Percentiles rank a stretch among this genome's conserved stretches.
phyloP scores from a whole-genome alignment of 257 asterid species.

The Haberlea rhodopensis region DNA sequence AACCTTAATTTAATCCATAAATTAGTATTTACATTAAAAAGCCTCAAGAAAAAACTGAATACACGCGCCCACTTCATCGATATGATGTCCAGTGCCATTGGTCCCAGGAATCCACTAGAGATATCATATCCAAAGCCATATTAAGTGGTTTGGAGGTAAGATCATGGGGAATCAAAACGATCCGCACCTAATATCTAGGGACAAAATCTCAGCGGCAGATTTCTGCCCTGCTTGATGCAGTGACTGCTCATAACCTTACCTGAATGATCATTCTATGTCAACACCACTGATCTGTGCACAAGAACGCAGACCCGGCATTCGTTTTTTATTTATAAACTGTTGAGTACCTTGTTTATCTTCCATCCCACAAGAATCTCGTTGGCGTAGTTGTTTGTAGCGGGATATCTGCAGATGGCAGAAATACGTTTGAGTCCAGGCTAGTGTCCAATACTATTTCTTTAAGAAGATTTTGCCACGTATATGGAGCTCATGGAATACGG shows the following conservation, averaged over 20 bases:
- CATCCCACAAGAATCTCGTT: too few species aligned
- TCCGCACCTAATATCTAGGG: not conserved
- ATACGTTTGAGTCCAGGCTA: too few species aligned
- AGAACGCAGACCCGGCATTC: too few species aligned
- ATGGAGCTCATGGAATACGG: too few species aligned
- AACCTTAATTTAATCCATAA: not conserved
- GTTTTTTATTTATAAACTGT: too few species aligned
- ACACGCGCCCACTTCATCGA: not conserved
- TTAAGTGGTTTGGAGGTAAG: not conserved
- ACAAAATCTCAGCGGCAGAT: not conserved
- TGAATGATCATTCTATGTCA: not conserved
- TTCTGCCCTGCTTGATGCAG: conserved; percentile 4
- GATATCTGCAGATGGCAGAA: too few species aligned
- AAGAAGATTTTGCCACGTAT: too few species aligned
- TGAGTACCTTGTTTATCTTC: too few species aligned
- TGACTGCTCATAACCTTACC: not conserved
- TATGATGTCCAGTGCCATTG: not conserved
- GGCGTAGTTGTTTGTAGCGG: too few species aligned
- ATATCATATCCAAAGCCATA: not conserved
- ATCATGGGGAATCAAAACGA: not conserved
- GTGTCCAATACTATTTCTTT: too few species aligned
- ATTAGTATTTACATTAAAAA: not conserved
- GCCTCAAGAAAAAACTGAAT: not conserved
- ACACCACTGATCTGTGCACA: not conserved
- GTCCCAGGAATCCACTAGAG: not conserved